Conservation (phyloP, 129 eudicot species). For the Oenanthe sinensis region DNA sequence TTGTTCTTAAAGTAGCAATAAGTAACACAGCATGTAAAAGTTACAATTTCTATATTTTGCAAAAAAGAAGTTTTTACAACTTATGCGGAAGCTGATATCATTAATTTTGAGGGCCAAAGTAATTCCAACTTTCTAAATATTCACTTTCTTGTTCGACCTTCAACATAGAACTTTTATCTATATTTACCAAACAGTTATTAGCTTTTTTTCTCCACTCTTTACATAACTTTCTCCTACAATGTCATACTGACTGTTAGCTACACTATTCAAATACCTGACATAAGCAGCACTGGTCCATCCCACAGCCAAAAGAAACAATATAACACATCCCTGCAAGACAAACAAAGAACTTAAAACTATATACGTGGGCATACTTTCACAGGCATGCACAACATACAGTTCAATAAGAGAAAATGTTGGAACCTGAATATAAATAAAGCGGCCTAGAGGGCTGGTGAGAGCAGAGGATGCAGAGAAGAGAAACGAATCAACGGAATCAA, state of each 20-base stretch:
- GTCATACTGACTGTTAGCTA: not conserved
- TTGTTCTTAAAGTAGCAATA: too few species aligned
- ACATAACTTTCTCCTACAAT: not conserved
- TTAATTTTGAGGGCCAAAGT: too few species aligned
- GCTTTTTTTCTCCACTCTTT: not conserved
- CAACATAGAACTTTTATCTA: too few species aligned
- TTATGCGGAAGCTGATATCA: too few species aligned
- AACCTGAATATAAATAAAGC: constrained; percentile 88
- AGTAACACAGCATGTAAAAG: not conserved
- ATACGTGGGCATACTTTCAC: not conserved
- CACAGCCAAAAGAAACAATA: constrained; percentile 72
- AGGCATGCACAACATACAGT: not conserved
- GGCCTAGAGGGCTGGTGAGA: constrained; percentile 42
- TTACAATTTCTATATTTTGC: not conserved
- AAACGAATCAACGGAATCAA: constrained; percentile 44
- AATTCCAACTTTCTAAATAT: too few species aligned
- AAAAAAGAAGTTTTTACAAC: too few species aligned
- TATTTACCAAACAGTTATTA: not conserved
- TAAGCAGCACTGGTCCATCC: constrained; percentile 97
- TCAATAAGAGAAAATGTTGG: not conserved
- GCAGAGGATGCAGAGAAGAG: constrained; percentile 56
- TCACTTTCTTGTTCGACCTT: too few species aligned
- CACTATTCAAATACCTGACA: constrained; percentile 53
- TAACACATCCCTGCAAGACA: constrained; percentile 61
- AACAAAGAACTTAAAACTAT: not conserved